Percentiles rank a stretch among this genome's conserved stretches.
phyloP scores from a whole-genome alignment of 345 rosid genomes.

The Sonneratia caseolaris region DNA sequence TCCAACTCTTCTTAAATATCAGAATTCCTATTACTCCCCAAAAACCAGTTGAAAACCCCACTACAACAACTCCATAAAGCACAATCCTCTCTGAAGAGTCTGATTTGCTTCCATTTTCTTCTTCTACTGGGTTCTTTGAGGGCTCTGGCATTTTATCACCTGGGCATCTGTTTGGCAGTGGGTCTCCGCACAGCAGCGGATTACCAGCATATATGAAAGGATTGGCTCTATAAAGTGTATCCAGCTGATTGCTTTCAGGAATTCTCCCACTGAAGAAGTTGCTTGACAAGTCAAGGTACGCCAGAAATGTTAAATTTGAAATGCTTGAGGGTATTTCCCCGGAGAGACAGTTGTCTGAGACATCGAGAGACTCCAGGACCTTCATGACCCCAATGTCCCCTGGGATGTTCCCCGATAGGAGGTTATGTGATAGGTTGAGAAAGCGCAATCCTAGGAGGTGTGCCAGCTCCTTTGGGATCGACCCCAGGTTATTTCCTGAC shows the following conservation, averaged over 20 bases:
- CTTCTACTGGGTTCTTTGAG: background rate
- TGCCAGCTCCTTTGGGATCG: constrained; percentile 14
- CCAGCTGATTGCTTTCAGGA: constrained; percentile 1
- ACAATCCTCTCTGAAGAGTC: background rate
- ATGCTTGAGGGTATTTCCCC: constrained; percentile 23
- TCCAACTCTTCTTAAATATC: constrained; percentile 4
- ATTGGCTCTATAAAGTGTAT: background rate
- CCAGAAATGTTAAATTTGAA: constrained; percentile 5
- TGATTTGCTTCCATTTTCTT: background rate
- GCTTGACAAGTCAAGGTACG: constrained; percentile 17
- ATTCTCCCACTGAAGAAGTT: constrained; percentile 15
- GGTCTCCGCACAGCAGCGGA: constrained; percentile 4
- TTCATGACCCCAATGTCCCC: constrained; percentile 9
- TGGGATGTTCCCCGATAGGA: constrained; percentile 15
- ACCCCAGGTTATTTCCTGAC: constrained; percentile 20
- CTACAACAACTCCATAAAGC: background rate
- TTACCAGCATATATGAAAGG: constrained; percentile 1
- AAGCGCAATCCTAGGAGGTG: constrained; percentile 7
- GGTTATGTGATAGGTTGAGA: constrained; percentile 23
- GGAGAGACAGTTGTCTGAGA: constrained; percentile 15
- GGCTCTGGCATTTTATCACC: background rate
- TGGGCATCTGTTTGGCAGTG: constrained; percentile 4
- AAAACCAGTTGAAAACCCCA: constrained; percentile 6
- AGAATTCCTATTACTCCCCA: constrained; percentile 6
- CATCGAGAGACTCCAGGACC: constrained; percentile 20